Base-by-base conservation (phyloP, 106 monocot genomes). In the Acorus gramineus region DNA sequence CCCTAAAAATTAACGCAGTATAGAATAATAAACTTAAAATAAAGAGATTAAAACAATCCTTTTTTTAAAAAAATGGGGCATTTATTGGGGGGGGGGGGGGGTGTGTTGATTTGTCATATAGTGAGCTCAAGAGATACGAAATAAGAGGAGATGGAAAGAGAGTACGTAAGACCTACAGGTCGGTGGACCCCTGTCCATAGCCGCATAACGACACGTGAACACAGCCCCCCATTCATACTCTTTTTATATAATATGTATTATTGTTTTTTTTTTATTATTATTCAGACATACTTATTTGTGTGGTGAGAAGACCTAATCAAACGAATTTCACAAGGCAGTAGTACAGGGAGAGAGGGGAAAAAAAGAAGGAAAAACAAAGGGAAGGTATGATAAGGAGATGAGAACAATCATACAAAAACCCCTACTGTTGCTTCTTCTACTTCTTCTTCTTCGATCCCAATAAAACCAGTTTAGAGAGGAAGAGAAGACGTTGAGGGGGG, bases 121-220 rank as follows among this genome's bases (percentile, higher is more conserved):
- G 28, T 28, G 28, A 28, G 28, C 28, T 28, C 28, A 28, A 28
- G 28, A 28, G 28, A 28, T 28, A 43, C 14, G 7, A 47, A 62
- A n/a, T 50, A 47, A 63, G 63, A 48, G 50, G 47, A 49, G n/a
- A 12, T 4, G 12, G 14, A 43, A 43, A 59, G 45, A 55, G 60
- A 59, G 61, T 61, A 11, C 51, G 70, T 70, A 61, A 70, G 70
- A 12, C 52, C 61, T 53, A 70, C 70, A 69, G 54, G 7, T 55
- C 66, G 42, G 45, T 52, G 54, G 54, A 12, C 54, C 66, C 66
- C 10, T 11, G 8, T 44, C 46, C 14, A 11, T 57, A 0, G 28
- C 28, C 28, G 28, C 28, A 28, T 28, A 28, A 28, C 28, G 28
- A 28, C 28, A 28, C 28, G 28, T 28, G 28, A 28, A 28, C 28